These are phyloP conservation scores for Colletotrichum trifolii DNA, from an alignment of 2,329 filamentous ascomycete genomes.

Conservation along the genomic window DNA sequence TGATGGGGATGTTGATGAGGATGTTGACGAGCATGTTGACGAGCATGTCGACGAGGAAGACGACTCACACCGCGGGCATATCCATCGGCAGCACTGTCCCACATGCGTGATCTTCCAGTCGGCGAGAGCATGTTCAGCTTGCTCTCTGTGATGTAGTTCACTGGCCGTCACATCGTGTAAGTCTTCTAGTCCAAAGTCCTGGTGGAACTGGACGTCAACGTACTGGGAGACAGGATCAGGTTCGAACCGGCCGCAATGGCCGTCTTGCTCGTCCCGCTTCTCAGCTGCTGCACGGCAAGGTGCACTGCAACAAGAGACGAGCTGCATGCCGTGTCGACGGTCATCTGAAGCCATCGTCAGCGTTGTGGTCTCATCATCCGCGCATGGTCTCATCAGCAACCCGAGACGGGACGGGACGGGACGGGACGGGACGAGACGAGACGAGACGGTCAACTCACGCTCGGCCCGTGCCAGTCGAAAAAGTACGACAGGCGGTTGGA, in stretches of 20 bases:
- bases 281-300: slow-evolving; percentile 50
- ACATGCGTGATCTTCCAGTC: slow-evolving; percentile 49
- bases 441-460: slow-evolving; percentile 42
- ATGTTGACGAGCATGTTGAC: too few relatives aligned
- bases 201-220: too few relatives aligned
- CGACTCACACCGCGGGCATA: slow-evolving; percentile 56
- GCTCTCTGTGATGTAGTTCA: slow-evolving; percentile 34
- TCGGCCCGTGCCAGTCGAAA: slow-evolving; percentile 51
- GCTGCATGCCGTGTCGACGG: slow-evolving; percentile 58
- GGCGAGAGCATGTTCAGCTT: slow-evolving; percentile 28
- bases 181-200: too few relatives aligned
- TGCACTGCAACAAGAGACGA: slow-evolving; percentile 55
- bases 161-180: neutral
- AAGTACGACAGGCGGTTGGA: slow-evolving; percentile 55
- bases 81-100: slow-evolving; percentile 58
- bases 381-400: too few relatives aligned
- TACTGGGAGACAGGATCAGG: slow-evolving; percentile 27
- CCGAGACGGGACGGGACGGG: too few relatives aligned
- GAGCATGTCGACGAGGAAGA: too few relatives aligned
- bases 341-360: too few relatives aligned
- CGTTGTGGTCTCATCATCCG: too few relatives aligned
- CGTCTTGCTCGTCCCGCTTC: slow-evolving; percentile 42
- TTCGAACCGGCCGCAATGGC: slow-evolving; percentile 47
- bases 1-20: too few relatives aligned
- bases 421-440: too few relatives aligned